A percentile compares a stretch with the other conserved stretches of the same genome.
Conservation (phyloP, 345 rosid genomes). For the Gynandropsis gynandra region DNA sequence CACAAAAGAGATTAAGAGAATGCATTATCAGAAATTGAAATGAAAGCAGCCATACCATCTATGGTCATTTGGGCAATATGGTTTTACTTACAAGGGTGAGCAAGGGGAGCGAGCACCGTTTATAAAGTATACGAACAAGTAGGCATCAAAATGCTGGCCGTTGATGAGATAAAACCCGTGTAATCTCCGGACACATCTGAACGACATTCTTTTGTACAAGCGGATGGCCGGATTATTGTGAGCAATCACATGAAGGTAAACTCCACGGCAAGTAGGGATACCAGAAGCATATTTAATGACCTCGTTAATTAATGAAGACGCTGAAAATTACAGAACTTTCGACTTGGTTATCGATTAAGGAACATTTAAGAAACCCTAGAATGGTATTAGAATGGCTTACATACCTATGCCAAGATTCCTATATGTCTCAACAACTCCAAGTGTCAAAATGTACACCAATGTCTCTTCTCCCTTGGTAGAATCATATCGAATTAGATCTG, state of each 20-base stretch:
- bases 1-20: background rate
- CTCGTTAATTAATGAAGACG: slow-evolving; percentile 63
- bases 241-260: slow-evolving; percentile 90
- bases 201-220: slow-evolving; percentile 82
- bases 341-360: slow-evolving; percentile 19
- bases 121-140: slow-evolving; percentile 73
- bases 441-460: slow-evolving; percentile 74
- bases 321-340: slow-evolving; percentile 31
- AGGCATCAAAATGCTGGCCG: slow-evolving; percentile 78
- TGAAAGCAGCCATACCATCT: no score
- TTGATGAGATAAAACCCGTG: slow-evolving; percentile 69
- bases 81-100: slow-evolving; percentile 68
- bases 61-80: background rate
- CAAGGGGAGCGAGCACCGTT: slow-evolving; percentile 84
- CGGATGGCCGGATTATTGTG: slow-evolving; percentile 81
- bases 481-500: slow-evolving; percentile 67
- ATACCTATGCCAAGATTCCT: slow-evolving; percentile 86
- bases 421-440: slow-evolving; percentile 78
- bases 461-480: slow-evolving; percentile 66
- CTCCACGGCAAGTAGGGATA: slow-evolving; percentile 62
- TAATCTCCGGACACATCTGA: slow-evolving; percentile 63
- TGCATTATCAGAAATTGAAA: no score
- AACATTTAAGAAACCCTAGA: background rate
- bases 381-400: background rate
- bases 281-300: slow-evolving; percentile 68